These are phyloP conservation scores for Tetracladium marchalianum DNA, from an alignment of 495 filamentous ascomycete species.

Conservation along the genomic window DNA sequence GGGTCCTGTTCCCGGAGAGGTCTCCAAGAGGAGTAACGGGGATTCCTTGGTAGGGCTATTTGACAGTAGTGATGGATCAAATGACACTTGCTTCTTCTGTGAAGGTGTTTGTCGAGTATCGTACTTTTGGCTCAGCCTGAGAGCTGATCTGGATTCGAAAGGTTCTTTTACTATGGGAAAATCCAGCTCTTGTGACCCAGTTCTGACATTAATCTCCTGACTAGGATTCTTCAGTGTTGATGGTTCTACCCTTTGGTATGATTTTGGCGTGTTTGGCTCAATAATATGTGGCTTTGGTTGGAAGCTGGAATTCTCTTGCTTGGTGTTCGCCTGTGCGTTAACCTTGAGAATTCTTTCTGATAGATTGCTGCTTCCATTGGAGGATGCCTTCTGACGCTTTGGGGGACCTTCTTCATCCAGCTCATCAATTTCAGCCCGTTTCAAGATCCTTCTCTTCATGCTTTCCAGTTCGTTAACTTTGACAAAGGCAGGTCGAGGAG, in stretches of 20 bases:
- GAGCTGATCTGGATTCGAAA: constrained; percentile 50
- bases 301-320: too few relatives aligned
- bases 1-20: not conserved
- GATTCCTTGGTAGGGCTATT: not conserved
- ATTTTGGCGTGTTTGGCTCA: too few relatives aligned
- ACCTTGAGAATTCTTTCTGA: constrained; percentile 7
- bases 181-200: constrained; percentile 29
- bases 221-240: too few relatives aligned
- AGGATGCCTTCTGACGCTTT: not conserved
- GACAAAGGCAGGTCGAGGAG: too few relatives aligned
- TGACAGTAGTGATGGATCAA: constrained; percentile 15
- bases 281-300: too few relatives aligned
- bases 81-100: constrained; percentile 30
- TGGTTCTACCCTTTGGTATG: too few relatives aligned
- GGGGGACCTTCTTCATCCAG: not conserved
- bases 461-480: not conserved
- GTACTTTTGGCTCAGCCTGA: constrained; percentile 60
- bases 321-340: not conserved
- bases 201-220: not conserved
- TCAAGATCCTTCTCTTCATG: too few relatives aligned
- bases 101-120: constrained; percentile 23
- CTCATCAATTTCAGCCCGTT: too few relatives aligned
- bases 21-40: not conserved
- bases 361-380: not conserved
- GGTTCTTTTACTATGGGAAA: constrained; percentile 79